phyloP scores from a whole-genome alignment of 139 green algal genomes.

The Trebouxia sp. region DNA sequence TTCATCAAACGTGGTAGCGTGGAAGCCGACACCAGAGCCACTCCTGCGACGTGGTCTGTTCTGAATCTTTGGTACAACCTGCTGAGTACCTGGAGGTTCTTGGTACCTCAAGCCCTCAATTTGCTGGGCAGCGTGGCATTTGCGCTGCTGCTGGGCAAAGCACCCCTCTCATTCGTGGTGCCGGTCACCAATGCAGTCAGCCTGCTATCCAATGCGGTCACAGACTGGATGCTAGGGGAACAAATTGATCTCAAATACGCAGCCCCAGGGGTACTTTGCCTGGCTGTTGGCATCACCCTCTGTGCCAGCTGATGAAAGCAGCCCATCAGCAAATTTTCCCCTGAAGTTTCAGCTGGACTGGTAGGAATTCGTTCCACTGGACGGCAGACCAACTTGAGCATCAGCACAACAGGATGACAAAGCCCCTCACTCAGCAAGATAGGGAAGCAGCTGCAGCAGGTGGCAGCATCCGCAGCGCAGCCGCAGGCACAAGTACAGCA shows the following conservation, averaged over 20 bases:
- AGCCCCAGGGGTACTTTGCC: slow-evolving; percentile 49
- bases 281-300: slow-evolving; percentile 63
- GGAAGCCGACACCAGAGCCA: background rate
- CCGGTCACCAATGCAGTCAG: slow-evolving; percentile 72
- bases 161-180: slow-evolving; percentile 50
- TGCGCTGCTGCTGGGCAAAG: slow-evolving; percentile 43
- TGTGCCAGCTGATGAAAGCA: slow-evolving; percentile 55
- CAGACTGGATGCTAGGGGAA: slow-evolving; percentile 68
- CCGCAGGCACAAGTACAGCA: background rate
- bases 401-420: background rate
- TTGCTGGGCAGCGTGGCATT: slow-evolving; percentile 55
- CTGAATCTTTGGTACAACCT: background rate
- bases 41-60: background rate
- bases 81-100: background rate
- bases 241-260: slow-evolving; percentile 37
- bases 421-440: background rate
- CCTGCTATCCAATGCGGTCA: slow-evolving; percentile 63
- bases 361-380: too few species aligned
- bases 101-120: background rate
- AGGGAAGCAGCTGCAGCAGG: background rate
- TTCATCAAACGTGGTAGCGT: slow-evolving; percentile 56
- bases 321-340: too few species aligned
- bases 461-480: background rate
- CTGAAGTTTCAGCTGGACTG: too few species aligned
- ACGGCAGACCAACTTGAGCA: too few species aligned